Base-by-base conservation (phyloP, 2,329 filamentous ascomycete species). In the Ophiostoma australiae region DNA sequence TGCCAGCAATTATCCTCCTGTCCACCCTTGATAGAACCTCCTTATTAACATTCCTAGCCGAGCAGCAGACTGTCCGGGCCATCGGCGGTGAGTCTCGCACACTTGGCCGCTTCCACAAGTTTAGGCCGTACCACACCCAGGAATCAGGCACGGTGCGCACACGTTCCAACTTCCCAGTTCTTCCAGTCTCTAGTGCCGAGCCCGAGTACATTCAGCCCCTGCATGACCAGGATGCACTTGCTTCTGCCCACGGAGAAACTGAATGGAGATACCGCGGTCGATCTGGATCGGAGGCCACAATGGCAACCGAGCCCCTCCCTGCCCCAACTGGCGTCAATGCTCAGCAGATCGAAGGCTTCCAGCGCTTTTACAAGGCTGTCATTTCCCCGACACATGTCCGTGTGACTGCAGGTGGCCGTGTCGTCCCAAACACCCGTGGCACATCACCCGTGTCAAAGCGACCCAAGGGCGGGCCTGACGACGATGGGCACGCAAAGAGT, bases 341-440 rank as follows among this genome's bases (percentile, higher is more conserved):
- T 35, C 87, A 90, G 77, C 84, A 85, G 74, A 84, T 84, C 44
- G 87, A 90, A 77, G 88, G 88, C n/a, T 90, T 90, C 74, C 85
- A 89, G 77, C 83, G 85, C 69, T 90, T 90, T 76, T 90, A 88
- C 79, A 87, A 88, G 76, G 87, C 88, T 13, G 88, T 90, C n/a
- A 84, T 87, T 4, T 90, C 88, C 44, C 88, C 88, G 8, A 88
- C 87, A 17, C 87, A 90, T 77, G 84, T 90, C 73, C 85, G 88
- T 20, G 88, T 90, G 68, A 90, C 88, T 27, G 88, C 88, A 72
- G 87, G 88, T 72, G 88, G 88, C 61, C 83, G 87, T 52, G 90
- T 90, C 75, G 88, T 90, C 1, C 88, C 87, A 68, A 90, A 90
- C 75, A 89, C 84, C 44, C 83, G 87, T 63, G 83, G 80, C 15